These are phyloP conservation scores for Melastoma candidum DNA, from an alignment of 441 rosid genomes.

Conservation along the genomic window DNA sequence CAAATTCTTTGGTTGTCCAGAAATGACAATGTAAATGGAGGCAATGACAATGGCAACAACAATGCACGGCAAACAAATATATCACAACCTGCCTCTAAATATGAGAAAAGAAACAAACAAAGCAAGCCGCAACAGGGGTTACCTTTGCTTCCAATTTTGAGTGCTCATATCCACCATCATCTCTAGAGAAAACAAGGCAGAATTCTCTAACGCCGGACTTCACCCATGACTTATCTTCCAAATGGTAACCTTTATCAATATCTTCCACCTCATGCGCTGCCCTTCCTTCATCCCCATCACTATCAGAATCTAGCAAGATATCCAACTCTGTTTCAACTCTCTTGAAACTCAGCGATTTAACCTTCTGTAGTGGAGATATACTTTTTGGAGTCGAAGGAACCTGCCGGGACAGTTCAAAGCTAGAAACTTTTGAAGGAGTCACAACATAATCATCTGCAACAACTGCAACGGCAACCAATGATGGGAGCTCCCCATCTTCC, in stretches of 20 bases:
- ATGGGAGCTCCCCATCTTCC: conserved; percentile 97
- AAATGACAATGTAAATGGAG: not conserved
- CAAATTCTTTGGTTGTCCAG: conserved; percentile 1
- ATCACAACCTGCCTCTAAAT: too few species aligned
- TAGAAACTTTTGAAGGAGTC: conserved; percentile 36
- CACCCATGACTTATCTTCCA: conserved; percentile 54
- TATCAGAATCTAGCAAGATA: conserved; percentile 60
- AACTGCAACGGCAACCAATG: conserved; percentile 44
- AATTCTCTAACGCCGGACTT: conserved; percentile 61
- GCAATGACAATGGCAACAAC: too few species aligned
- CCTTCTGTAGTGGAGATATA: conserved; percentile 50
- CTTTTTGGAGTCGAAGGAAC: conserved; percentile 73
- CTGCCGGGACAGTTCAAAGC: conserved; percentile 53
- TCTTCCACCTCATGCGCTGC: conserved; percentile 36
- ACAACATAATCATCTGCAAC: conserved; percentile 27
- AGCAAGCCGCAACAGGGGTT: not conserved
- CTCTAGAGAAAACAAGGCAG: conserved; percentile 42
- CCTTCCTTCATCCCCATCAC: conserved; percentile 61
- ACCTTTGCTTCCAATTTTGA: conserved; percentile 56
- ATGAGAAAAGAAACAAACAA: too few species aligned
- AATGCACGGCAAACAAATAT: too few species aligned
- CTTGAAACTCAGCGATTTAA: conserved; percentile 60
- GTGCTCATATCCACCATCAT: too few species aligned
- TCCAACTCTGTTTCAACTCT: conserved; percentile 62
- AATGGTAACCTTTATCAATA: conserved; percentile 20